Conservation (phyloP, 2,329 filamentous ascomycete genomes). For the Dactylellina parvicollis region DNA sequence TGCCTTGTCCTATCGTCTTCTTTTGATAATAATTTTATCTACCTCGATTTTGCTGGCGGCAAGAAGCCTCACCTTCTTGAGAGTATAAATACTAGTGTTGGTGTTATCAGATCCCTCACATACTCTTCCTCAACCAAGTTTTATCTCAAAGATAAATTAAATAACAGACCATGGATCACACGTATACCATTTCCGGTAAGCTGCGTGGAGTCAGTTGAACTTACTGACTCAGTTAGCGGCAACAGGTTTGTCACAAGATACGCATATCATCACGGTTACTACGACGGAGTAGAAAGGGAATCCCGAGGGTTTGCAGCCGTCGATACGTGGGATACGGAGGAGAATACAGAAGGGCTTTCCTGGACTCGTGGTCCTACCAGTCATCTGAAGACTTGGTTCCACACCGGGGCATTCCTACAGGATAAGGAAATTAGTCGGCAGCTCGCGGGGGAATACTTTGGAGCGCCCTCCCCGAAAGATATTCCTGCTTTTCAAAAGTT, state of each 20-base stretch:
- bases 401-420: constrained; percentile 38
- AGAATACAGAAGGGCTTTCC: neutral
- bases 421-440: no score
- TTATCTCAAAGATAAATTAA: constrained; percentile 24
- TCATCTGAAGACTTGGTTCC: constrained; percentile 50
- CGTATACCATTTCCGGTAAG: constrained; percentile 43
- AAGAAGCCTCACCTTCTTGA: constrained; percentile 33
- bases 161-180: constrained; percentile 38
- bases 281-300: constrained; percentile 48
- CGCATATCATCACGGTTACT: constrained; percentile 54
- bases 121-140: constrained; percentile 51
- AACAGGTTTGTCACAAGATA: constrained; percentile 5
- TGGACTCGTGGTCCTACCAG: neutral
- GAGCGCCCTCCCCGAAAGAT: constrained; percentile 24
- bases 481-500: neutral
- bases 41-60: constrained; percentile 42
- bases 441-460: no score
- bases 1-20: constrained; percentile 16
- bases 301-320: constrained; percentile 32
- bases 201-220: neutral
- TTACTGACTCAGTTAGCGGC: neutral
- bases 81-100: constrained; percentile 16
- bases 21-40: neutral
- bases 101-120: constrained; percentile 1
- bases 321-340: constrained; percentile 21